Evolutionary conservation across 2,329 filamentous ascomycete genomes (phyloP), one percentile per base, ranked within the genome.

Genomic region (Hymenotorrendiella dingleyae): DNA sequence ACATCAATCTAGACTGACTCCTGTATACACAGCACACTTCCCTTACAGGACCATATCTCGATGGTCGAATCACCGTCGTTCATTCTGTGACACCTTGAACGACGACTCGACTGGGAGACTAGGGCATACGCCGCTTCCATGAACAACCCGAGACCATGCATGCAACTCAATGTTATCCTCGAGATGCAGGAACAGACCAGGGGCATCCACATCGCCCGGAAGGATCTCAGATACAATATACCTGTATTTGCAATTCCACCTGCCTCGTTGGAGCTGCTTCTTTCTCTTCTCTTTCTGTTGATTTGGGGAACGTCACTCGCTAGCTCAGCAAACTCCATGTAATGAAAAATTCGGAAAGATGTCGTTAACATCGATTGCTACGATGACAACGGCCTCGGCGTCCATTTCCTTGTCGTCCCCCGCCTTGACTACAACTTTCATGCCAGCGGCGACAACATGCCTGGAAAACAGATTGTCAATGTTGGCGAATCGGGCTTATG

Each of bases 401-500:
- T 26, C 38, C 11, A 20, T 29, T 11, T 20, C 39, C 19, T 5
- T 36, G 26, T 17, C 38, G 14, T 29, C 30, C 16, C 43, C 43
- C 5, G 34, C 28, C 4, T 21, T 46, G 10, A 46, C 43, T 7
- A 46, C 43, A n/a, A 46, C 43, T 6, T 46, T 46, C 20, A 36
- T 40, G 30, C 39, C 43, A 6, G 11, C 33, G 9, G 36, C 44
- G 4, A 48, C 52, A 34, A 39, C 47, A 42, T 56, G 52, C 47
- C 43, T 40, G 3, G 44, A 54, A 33, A 55, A 54, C 24, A 24
- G 36, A 17, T 35, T 55, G 37, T 55, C 54, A 7, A 54, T 56
- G 49, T 36, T 56, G 40, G 43, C 41, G 28, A 52, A 54, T 20
- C 36, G 47, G 28, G 36, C 41, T 20, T 54, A 26, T 30, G 33